Conservation (phyloP, 208 protist species). For the Trypanosoma melophagium region DNA sequence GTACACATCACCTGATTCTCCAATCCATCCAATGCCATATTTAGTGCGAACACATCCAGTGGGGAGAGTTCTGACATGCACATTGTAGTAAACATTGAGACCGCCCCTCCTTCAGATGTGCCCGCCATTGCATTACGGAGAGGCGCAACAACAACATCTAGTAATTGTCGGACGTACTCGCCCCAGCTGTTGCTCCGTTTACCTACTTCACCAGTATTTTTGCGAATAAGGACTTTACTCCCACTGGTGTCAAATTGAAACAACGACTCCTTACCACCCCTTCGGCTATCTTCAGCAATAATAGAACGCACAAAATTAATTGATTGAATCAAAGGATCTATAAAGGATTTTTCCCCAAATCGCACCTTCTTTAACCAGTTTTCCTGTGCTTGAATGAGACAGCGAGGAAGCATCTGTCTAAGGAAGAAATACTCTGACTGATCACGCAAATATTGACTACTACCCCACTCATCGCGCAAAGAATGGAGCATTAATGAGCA, state of each 20-base stretch:
- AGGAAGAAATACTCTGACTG: constrained; percentile 21
- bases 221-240: constrained; percentile 6
- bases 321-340: constrained; percentile 65
- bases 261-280: neutral
- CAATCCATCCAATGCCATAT: constrained; percentile 34
- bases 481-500: constrained; percentile 52
- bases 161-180: constrained; percentile 4
- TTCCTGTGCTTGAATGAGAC: constrained; percentile 34
- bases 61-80: constrained; percentile 11
- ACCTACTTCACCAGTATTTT: neutral
- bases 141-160: constrained; percentile 8
- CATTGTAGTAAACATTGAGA: neutral
- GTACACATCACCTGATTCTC: constrained; percentile 8
- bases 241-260: constrained; percentile 9
- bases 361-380: constrained; percentile 40
- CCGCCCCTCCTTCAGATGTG: neutral
- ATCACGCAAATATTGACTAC: neutral
- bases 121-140: constrained; percentile 3
- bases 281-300: constrained; percentile 20
- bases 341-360: constrained; percentile 46
- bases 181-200: constrained; percentile 5
- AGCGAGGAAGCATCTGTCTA: constrained; percentile 31
- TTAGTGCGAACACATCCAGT: constrained; percentile 40
- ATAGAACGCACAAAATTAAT: constrained; percentile 63
- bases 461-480: constrained; percentile 48